These are phyloP conservation scores for Trichoderma sp. DNA, from an alignment of 2,329 filamentous ascomycete species.

Conservation along the genomic window DNA sequence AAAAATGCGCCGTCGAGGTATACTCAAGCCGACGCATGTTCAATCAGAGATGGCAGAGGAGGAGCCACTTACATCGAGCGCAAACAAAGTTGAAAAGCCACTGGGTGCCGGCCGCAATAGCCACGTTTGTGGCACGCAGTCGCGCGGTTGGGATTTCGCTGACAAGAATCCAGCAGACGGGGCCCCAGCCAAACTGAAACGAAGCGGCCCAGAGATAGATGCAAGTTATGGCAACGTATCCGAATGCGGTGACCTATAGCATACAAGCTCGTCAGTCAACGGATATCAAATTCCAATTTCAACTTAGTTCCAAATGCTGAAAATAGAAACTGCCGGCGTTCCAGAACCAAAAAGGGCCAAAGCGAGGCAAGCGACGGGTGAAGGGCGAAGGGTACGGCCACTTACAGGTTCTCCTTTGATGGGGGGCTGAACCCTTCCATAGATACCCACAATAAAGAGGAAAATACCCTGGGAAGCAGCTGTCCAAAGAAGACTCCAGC, in stretches of 20 bases:
- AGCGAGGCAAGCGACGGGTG: too few relatives aligned
- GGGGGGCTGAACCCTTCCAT: conserved; percentile 66
- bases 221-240: conserved; percentile 70
- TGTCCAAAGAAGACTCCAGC: conserved; percentile 65
- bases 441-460: conserved; percentile 74
- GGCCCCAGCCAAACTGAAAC: conserved; percentile 73
- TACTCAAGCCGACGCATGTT: too few relatives aligned
- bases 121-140: conserved; percentile 68
- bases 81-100: conserved; percentile 78
- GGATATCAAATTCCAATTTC: not conserved
- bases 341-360: not conserved
- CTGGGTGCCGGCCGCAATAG: conserved; percentile 69
- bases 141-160: conserved; percentile 69
- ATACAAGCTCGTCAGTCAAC: not conserved
- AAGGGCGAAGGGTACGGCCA: conserved; percentile 2
- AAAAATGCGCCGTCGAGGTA: too few relatives aligned
- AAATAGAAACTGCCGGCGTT: not conserved
- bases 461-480: conserved; percentile 62
- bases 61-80: conserved; percentile 52
- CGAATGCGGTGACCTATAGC: conserved; percentile 60
- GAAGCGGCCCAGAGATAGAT: conserved; percentile 73
- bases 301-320: not conserved
- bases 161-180: conserved; percentile 73
- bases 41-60: not conserved
- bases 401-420: conserved; percentile 51